Conservation (phyloP, 2,329 filamentous ascomycete species). For the Diaporthe citriasiana region DNA sequence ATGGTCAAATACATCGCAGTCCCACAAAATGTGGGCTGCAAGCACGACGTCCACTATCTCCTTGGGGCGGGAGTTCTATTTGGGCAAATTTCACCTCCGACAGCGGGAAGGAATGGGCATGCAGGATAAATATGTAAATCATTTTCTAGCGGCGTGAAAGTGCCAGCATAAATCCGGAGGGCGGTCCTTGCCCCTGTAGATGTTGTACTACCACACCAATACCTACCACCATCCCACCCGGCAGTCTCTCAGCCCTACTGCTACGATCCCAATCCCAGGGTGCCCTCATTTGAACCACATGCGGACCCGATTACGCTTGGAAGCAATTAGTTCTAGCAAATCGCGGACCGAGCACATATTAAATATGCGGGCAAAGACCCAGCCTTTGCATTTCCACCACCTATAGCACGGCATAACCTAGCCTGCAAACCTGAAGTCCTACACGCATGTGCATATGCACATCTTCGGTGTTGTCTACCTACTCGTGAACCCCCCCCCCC, state of each 20-base stretch:
- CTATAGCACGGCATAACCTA: neutral
- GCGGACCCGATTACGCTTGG: neutral
- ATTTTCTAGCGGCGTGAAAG: neutral
- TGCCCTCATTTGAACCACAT: too few relatives aligned
- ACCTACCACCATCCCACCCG: neutral
- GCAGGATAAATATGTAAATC: neutral
- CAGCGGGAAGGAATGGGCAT: neutral
- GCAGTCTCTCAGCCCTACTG: conserved; percentile 20
- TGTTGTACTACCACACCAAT: neutral
- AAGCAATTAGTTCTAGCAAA: neutral
- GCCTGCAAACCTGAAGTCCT: neutral
- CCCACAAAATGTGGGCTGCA: neutral
- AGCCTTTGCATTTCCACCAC: too few relatives aligned
- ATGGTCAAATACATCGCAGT: neutral
- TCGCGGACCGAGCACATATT: neutral
- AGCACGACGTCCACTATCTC: neutral
- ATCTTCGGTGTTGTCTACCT: too few relatives aligned
- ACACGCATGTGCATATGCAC: conserved; percentile 6
- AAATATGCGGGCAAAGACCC: neutral
- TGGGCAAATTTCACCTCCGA: neutral
- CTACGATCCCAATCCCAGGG: neutral
- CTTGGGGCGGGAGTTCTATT: neutral
- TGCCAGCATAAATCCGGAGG: neutral
- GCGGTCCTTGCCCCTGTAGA: neutral
- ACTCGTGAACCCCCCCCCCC: too few relatives aligned